Evolutionary conservation across 2,329 filamentous ascomycete species (phyloP).

Genomic region (Stagonosporopsis chrysanthemi): DNA sequence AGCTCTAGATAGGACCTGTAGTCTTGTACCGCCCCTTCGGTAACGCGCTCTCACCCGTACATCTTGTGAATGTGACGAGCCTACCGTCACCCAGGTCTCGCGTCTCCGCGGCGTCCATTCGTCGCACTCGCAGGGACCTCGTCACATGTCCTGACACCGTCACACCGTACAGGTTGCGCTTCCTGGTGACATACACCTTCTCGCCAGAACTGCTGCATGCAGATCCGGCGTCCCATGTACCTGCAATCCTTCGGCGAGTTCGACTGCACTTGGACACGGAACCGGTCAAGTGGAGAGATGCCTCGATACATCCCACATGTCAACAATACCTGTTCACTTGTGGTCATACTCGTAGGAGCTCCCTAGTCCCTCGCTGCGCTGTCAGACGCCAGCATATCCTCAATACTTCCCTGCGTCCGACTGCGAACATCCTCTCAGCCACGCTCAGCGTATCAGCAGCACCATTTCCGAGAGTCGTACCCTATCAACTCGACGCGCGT

Average conservation of each 20-base stretch:
- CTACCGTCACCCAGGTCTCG: slow-evolving; percentile 34
- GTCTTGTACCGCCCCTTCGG: slow-evolving; percentile 40
- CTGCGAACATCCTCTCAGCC: slow-evolving; percentile 3
- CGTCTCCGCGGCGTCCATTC: slow-evolving; percentile 36
- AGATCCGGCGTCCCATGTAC: slow-evolving; percentile 22
- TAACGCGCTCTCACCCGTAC: slow-evolving; percentile 40
- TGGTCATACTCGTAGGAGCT: slow-evolving; percentile 1
- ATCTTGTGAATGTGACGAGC: slow-evolving; percentile 39
- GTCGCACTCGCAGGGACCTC: slow-evolving; percentile 37
- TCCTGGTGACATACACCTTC: slow-evolving; percentile 26
- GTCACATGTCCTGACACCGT: slow-evolving; percentile 34
- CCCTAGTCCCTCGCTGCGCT: slow-evolving; percentile 23
- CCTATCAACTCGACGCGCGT: slow-evolving; percentile 15
- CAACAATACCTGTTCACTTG: neutral
- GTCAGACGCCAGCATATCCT: slow-evolving; percentile 26
- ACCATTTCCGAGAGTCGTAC: neutral
- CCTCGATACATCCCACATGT: neutral
- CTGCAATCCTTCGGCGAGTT: slow-evolving; percentile 3
- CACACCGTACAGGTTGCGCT: slow-evolving; percentile 22
- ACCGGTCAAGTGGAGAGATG: slow-evolving; percentile 10
- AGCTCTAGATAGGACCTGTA: slow-evolving; percentile 47
- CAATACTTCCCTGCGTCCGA: slow-evolving; percentile 30
- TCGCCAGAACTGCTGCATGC: slow-evolving; percentile 25
- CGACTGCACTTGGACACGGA: slow-evolving; percentile 10
- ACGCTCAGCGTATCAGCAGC: slow-evolving; percentile 7